These are phyloP conservation scores for Tulasnella sp. DNA, from an alignment of 768 basidiomycete species.

Conservation along the genomic window DNA sequence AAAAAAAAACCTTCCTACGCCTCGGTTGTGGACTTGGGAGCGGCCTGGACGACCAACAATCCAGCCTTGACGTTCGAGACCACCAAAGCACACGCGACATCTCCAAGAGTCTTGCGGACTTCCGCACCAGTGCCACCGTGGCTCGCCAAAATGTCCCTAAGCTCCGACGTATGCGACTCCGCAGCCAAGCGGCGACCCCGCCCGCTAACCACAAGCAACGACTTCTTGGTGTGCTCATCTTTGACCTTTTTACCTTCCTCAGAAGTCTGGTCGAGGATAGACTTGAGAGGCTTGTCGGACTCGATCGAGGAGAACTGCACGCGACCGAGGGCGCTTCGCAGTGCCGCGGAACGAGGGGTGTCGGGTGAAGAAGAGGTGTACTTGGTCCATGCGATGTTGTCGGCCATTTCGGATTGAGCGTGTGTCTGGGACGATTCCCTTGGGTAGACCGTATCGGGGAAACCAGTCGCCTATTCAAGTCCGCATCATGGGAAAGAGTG, in stretches of 20 bases:
- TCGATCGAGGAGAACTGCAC: constrained; percentile 61
- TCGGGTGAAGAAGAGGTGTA: constrained; percentile 49
- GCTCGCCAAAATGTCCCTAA: constrained; percentile 47
- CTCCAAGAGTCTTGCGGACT: constrained; percentile 50
- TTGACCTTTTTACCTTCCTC: constrained; percentile 41
- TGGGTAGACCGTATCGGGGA: constrained; percentile 75
- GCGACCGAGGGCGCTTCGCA: constrained; percentile 58
- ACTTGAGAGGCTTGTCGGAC: constrained; percentile 60
- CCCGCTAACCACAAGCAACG: constrained; percentile 68
- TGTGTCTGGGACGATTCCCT: constrained; percentile 62
- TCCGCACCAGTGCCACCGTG: constrained; percentile 44
- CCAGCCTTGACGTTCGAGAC: constrained; percentile 33
- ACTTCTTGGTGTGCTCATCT: constrained; percentile 42
- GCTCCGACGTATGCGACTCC: constrained; percentile 62
- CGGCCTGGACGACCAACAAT: constrained; percentile 27
- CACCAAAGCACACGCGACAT: constrained; percentile 47
- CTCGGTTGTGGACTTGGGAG: constrained; percentile 13
- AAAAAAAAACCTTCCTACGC: constrained; percentile 12
- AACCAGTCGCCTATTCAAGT: constrained; percentile 50
- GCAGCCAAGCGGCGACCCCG: constrained; percentile 72
- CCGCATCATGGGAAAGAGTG: constrained; percentile 18
- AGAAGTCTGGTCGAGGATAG: constrained; percentile 52
- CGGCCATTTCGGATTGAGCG: constrained; percentile 78
- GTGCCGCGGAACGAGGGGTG: constrained; percentile 41
- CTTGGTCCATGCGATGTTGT: constrained; percentile 75